These are phyloP conservation scores for Stipa capillata DNA, from an alignment of 176 grass and related monocot genomes.

Conservation along the genomic window DNA sequence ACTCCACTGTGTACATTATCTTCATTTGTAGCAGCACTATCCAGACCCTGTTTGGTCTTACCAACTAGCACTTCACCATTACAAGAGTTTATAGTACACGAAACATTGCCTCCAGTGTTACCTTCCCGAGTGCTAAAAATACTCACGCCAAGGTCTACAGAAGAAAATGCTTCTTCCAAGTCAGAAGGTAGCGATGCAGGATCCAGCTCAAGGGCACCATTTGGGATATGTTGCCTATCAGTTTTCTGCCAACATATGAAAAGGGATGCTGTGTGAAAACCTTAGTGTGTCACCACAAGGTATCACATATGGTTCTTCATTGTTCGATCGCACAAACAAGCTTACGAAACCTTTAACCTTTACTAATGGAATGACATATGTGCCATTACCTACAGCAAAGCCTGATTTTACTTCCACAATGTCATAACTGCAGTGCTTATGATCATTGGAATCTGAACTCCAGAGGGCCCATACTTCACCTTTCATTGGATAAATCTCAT, in stretches of 20 bases:
- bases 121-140: background rate
- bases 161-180: constrained; percentile 26
- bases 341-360: constrained; percentile 60
- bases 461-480: constrained; percentile 65
- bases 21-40: background rate
- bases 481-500: constrained; percentile 64
- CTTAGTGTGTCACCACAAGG: constrained; percentile 43
- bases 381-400: constrained; percentile 21
- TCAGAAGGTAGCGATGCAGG: constrained; percentile 49
- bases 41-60: background rate
- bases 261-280: constrained; percentile 62
- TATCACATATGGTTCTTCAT: constrained; percentile 36
- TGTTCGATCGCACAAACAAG: constrained; percentile 37
- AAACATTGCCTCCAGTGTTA: background rate
- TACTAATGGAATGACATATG: constrained; percentile 37
- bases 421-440: constrained; percentile 32
- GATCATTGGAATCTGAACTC: constrained; percentile 23
- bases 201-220: constrained; percentile 65
- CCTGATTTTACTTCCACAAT: constrained; percentile 58
- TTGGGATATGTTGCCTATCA: constrained; percentile 32
- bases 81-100: background rate
- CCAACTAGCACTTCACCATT: background rate
- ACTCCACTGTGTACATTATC: background rate
- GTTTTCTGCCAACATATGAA: constrained; percentile 32
- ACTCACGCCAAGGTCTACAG: constrained; percentile 21